Evolutionary conservation across 805 yeast species (phyloP).

Genomic region (Sungouiella blattae): DNA sequence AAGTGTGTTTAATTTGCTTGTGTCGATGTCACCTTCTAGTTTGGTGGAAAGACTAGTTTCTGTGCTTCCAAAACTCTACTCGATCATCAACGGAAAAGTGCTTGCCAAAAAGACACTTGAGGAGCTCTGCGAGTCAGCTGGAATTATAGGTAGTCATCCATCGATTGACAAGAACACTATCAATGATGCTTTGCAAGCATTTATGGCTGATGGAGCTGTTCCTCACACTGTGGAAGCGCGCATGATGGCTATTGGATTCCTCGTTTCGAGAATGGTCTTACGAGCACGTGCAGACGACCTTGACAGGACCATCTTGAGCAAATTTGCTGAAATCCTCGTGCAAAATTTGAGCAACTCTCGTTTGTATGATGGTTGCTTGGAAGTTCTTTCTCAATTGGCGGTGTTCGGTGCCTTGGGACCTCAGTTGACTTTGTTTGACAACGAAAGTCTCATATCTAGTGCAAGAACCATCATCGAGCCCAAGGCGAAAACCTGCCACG

Average conservation of each 20-base stretch:
- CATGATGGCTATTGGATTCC: slow-evolving; percentile 37
- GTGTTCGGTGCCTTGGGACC: slow-evolving; percentile 48
- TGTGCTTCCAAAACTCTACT: slow-evolving; percentile 20
- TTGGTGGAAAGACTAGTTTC: slow-evolving; percentile 20
- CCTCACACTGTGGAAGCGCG: slow-evolving; percentile 16
- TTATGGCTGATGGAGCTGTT: slow-evolving; percentile 8
- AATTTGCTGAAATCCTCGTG: slow-evolving; percentile 12
- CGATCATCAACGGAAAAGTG: slow-evolving; percentile 19
- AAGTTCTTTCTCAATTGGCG: slow-evolving; percentile 41
- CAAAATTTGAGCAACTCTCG: slow-evolving; percentile 18
- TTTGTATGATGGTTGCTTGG: slow-evolving; percentile 28
- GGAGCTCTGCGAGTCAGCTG: slow-evolving; percentile 44
- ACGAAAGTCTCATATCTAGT: not conserved
- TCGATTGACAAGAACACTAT: slow-evolving; percentile 8
- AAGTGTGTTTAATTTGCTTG: slow-evolving; percentile 27
- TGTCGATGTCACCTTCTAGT: slow-evolving; percentile 28
- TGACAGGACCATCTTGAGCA: slow-evolving; percentile 6
- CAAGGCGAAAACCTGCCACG: slow-evolving; percentile 54
- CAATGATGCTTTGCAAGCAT: not conserved
- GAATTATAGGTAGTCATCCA: slow-evolving; percentile 48
- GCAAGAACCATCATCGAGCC: slow-evolving; percentile 21
- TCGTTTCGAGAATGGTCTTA: slow-evolving; percentile 44
- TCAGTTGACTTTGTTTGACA: slow-evolving; percentile 3
- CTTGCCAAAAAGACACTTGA: slow-evolving; percentile 20
- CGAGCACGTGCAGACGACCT: slow-evolving; percentile 20